Conservation (phyloP, 805 yeast genomes). For the Torulaspora maleeae region DNA sequence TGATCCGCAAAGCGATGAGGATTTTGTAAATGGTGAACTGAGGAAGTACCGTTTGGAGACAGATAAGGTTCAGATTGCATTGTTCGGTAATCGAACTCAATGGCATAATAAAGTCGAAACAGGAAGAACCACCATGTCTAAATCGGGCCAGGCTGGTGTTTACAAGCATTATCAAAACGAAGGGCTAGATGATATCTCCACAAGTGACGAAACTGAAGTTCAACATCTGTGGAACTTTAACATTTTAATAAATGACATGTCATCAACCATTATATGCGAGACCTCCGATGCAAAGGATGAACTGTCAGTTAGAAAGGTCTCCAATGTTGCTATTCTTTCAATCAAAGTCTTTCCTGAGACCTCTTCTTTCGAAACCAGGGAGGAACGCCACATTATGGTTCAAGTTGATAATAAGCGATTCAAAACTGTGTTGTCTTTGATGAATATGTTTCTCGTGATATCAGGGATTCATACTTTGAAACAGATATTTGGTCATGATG, state of each 20-base stretch:
- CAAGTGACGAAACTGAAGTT: constrained; percentile 35
- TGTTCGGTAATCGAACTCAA: constrained; percentile 27
- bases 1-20: constrained; percentile 37
- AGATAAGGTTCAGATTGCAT: constrained; percentile 26
- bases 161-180: constrained; percentile 15
- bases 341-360: constrained; percentile 28
- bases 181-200: constrained; percentile 23
- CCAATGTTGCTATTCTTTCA: constrained; percentile 29
- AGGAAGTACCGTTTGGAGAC: constrained; percentile 33
- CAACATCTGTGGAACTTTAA: constrained; percentile 29
- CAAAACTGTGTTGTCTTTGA: constrained; percentile 38
- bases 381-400: constrained; percentile 23
- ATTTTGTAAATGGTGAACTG: constrained; percentile 39
- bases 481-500: constrained; percentile 37
- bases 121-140: constrained; percentile 20
- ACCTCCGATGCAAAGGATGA: constrained; percentile 27
- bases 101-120: constrained; percentile 24
- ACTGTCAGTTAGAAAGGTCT: constrained; percentile 31
- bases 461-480: constrained; percentile 44
- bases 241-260: constrained; percentile 20
- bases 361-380: constrained; percentile 17
- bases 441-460: constrained; percentile 43
- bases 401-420: constrained; percentile 27
- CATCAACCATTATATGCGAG: constrained; percentile 34
- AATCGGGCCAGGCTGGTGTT: constrained; percentile 13